Base-by-base conservation (phyloP, 164 flowering plant genomes). In the Santalum album region DNA sequence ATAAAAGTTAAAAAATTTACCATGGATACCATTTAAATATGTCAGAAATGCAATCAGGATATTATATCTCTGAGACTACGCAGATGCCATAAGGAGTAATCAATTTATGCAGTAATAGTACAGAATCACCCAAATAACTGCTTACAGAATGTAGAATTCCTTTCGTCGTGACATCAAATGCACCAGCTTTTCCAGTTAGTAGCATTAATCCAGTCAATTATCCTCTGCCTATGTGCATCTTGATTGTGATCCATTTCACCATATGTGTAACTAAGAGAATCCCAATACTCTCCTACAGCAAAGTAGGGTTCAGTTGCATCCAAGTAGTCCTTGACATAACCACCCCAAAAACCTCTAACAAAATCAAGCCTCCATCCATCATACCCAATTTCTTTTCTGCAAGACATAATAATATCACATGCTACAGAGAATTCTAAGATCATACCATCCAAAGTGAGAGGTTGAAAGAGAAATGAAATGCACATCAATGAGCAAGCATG, bases 341-440 rank as follows among this genome's bases (percentile, higher is more conserved):
- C 99, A 59, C 99, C 99, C 97, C 97, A 92, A 69, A 92, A 92
- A 32, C 99, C 99, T 54, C 99, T 75, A 21, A 82, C 97, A 77
- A 87, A 92, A 70, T 92, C 99, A 62, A 92, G 88, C 70, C 99
- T 85, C 99, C 99, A 92, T 34, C 99, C 99, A 68, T 92, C 99
- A 70, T 92, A 92, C 38, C 99, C 99, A 53, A 92, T 82, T 69
- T 87, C 97, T 53, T 82, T 59, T 79, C 99, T 92, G 82, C 65
- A 70, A 9, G n/a, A 50, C 35, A 63, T 10, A 10, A 15, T 11
- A 9, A 49, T 9, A n/a, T 39, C 52, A 42, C 18, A 48, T 51
- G 22, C 12, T 57, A 27, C 61, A 24, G n/a, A n/a, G n/a, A n/a
- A n/a, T n/a, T n/a, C n/a, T n/a, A n/a, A n/a, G n/a, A n/a, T 10